These are phyloP conservation scores for Selaginella tamariscina DNA, from an alignment of 75 land plant species.

Conservation along the genomic window DNA sequence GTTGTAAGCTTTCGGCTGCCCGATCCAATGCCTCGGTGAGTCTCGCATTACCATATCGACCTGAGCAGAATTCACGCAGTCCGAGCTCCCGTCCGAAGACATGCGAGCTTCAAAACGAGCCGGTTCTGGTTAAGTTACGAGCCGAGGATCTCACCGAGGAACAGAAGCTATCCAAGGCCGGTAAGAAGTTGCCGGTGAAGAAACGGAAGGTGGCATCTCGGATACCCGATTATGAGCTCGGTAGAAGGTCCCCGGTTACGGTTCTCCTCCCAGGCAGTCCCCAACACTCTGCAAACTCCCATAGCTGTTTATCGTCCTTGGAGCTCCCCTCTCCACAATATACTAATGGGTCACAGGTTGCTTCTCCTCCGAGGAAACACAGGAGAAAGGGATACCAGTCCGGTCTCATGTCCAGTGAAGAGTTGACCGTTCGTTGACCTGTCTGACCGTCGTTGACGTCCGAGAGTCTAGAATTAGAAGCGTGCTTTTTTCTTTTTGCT, in stretches of 20 bases:
- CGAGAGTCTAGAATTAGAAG: no score
- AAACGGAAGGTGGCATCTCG: not conserved
- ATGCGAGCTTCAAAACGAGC: not conserved
- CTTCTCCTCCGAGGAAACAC: no score
- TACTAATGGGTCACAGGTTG: no score
- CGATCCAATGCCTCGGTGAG: conserved; percentile 3
- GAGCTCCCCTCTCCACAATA: no score
- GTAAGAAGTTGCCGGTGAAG: not conserved
- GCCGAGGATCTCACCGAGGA: not conserved
- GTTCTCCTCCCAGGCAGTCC: not conserved
- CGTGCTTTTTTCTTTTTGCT: no score
- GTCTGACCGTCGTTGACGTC: no score
- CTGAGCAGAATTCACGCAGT: not conserved
- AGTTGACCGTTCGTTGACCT: no score
- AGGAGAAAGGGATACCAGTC: no score
- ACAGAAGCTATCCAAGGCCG: not conserved
- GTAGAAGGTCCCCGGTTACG: not conserved
- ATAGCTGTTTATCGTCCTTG: no score
- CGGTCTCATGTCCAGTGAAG: no score
- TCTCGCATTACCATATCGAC: not conserved
- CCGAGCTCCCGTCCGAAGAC: not conserved
- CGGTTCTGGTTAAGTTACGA: not conserved
- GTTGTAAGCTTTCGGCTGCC: conserved; percentile 20
- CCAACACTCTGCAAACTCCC: not conserved
- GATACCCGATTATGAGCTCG: not conserved